phyloP scores from a whole-genome alignment of 2,329 filamentous ascomycete species.

The Amesomyces nigricolor region DNA sequence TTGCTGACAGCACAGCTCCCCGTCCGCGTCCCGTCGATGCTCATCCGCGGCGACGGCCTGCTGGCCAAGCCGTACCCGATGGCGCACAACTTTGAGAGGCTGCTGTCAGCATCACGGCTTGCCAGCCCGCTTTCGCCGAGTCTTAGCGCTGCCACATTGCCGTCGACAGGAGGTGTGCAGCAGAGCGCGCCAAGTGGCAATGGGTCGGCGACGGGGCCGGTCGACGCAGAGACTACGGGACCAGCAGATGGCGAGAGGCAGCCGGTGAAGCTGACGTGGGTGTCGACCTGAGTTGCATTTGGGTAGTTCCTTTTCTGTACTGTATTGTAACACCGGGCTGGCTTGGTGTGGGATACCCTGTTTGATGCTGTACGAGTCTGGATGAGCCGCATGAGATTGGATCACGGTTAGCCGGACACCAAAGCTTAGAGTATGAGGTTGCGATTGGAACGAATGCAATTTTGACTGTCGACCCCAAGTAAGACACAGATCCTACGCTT shows the following conservation, averaged over 20 bases:
- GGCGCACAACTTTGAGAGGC: slow-evolving; percentile 41
- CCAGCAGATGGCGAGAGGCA: slow-evolving; percentile 37
- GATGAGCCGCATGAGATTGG: neutral
- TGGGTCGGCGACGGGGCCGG: neutral
- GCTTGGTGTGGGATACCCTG: slow-evolving; percentile 1
- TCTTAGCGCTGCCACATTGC: slow-evolving; percentile 39
- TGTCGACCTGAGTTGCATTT: neutral
- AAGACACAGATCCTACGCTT: neutral
- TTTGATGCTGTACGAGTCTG: neutral
- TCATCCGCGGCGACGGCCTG: slow-evolving; percentile 50
- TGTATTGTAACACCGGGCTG: neutral
- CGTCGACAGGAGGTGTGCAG: slow-evolving; percentile 45
- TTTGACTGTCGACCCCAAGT: slow-evolving; percentile 18
- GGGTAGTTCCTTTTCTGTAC: neutral
- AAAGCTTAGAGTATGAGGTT: too few relatives aligned
- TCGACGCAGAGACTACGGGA: neutral
- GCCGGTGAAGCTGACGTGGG: slow-evolving; percentile 23
- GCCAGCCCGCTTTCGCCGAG: slow-evolving; percentile 32
- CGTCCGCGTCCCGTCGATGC: slow-evolving; percentile 56
- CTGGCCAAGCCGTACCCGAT: slow-evolving; percentile 41
- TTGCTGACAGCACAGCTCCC: slow-evolving; percentile 39
- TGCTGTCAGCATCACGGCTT: slow-evolving; percentile 36
- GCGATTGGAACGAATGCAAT: too few relatives aligned
- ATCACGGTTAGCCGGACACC: neutral
- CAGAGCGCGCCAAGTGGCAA: slow-evolving; percentile 38